Conservation (phyloP, 202 grass and related monocot genomes). For the Cymbopogon flexuosus region DNA sequence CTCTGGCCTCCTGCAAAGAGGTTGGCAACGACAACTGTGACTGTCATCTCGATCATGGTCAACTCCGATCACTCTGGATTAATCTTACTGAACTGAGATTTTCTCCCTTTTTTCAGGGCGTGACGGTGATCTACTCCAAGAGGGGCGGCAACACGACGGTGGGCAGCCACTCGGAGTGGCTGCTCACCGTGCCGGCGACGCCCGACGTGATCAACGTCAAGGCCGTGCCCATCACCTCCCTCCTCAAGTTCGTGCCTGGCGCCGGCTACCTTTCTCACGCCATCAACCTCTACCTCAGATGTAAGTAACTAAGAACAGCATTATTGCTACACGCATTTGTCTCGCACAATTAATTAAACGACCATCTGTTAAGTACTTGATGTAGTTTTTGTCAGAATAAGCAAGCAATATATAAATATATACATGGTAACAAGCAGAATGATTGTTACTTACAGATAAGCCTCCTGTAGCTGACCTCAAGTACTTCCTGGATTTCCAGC, state of each 20-base stretch:
- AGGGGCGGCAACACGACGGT: slow-evolving; percentile 60
- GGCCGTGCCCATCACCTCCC: slow-evolving; percentile 81
- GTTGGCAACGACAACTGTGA: background rate
- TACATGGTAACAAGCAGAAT: background rate
- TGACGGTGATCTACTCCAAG: slow-evolving; percentile 83
- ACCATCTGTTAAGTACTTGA: background rate
- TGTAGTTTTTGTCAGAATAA: background rate
- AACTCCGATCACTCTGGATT: too few species aligned
- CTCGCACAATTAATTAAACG: background rate
- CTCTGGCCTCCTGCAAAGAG: slow-evolving; percentile 66
- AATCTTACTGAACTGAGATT: too few species aligned
- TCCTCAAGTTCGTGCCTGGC: slow-evolving; percentile 59
- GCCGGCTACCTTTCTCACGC: slow-evolving; percentile 85
- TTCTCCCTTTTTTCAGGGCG: slow-evolving; percentile 34
- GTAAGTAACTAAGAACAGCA: slow-evolving; percentile 26
- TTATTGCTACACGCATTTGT: background rate
- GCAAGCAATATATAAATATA: background rate
- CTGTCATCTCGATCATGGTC: background rate
- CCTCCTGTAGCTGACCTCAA: slow-evolving; percentile 76
- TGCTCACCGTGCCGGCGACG: slow-evolving; percentile 57
- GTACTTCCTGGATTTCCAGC: slow-evolving; percentile 98
- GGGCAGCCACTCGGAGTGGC: slow-evolving; percentile 82
- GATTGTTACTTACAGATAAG: slow-evolving; percentile 73
- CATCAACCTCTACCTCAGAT: slow-evolving; percentile 96
- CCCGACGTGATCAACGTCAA: slow-evolving; percentile 75